phyloP scores from a whole-genome alignment of 257 asterid species.

The Nicotiana noctiflora region DNA sequence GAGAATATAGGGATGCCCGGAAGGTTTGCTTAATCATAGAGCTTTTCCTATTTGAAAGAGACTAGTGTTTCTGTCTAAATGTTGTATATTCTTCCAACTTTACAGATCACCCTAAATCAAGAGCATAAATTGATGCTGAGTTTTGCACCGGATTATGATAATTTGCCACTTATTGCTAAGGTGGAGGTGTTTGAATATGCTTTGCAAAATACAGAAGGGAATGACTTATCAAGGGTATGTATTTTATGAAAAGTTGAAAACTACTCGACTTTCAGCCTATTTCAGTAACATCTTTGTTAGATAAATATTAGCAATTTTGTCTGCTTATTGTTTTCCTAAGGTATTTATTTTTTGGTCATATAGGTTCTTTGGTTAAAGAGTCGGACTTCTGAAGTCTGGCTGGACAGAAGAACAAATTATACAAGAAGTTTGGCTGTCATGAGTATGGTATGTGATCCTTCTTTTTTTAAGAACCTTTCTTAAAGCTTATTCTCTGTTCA shows the following conservation, averaged over 20 bases:
- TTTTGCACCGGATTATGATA: conserved; percentile 96
- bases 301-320: conserved; percentile 12
- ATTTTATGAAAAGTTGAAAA: not conserved
- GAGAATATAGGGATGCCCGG: conserved; percentile 94
- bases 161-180: conserved; percentile 85
- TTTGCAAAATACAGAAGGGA: conserved; percentile 88
- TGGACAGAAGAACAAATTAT: conserved; percentile 94
- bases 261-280: not conserved
- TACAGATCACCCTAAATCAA: conserved; percentile 85
- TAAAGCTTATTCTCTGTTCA: not conserved
- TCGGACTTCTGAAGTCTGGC: conserved; percentile 98
- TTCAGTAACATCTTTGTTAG: not conserved
- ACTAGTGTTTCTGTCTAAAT: conserved; percentile 18
- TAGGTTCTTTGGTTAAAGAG: conserved; percentile 99
- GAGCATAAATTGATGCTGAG: conserved; percentile 97
- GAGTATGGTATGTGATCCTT: conserved; percentile 74
- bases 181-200: conserved; percentile 99
- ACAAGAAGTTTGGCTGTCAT: conserved; percentile 98
- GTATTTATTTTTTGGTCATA: conserved; percentile 10
- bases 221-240: conserved; percentile 88
- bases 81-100: conserved; percentile 14
- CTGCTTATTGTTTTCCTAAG: conserved; percentile 10
- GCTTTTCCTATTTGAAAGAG: not conserved
- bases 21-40: conserved; percentile 43
- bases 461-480: conserved; percentile 4